Percentiles rank a stretch among this genome's conserved stretches.
phyloP scores from a whole-genome alignment of 208 protist species.

The Acanthamoeba lenticulata region DNA sequence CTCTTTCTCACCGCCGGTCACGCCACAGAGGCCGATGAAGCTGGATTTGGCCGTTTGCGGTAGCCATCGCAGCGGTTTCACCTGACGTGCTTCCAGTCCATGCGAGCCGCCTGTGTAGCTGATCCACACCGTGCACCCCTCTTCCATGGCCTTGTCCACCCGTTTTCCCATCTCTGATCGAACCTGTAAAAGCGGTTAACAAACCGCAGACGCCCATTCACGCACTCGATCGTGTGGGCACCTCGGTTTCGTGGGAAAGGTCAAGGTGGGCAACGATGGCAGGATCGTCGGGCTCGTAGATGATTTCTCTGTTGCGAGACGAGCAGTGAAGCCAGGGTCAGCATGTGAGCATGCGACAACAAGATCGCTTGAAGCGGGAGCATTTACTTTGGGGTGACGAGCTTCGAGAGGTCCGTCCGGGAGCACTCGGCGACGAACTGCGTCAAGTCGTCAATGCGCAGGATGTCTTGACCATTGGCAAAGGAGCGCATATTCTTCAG shows the following conservation, averaged over 20 bases:
- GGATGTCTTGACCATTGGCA: slow-evolving; percentile 43
- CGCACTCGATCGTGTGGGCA: not conserved
- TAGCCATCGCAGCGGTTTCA: not conserved
- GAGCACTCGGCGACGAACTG: slow-evolving; percentile 52
- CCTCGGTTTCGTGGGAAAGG: slow-evolving; percentile 18
- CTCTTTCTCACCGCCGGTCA: not conserved
- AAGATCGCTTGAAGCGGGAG: no score
- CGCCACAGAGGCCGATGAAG: not conserved
- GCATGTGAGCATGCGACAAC: not conserved
- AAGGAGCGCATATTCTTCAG: slow-evolving; percentile 65
- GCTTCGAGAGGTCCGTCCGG: not conserved
- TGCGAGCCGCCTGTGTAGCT: not conserved
- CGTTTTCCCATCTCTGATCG: not conserved
- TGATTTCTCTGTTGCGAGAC: not conserved
- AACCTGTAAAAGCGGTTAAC: not conserved
- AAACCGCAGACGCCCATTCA: no score
- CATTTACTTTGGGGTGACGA: slow-evolving; percentile 29
- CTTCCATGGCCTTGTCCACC: not conserved
- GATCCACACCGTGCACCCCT: not conserved
- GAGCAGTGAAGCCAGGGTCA: not conserved
- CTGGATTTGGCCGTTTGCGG: not conserved
- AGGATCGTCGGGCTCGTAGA: slow-evolving; percentile 5
- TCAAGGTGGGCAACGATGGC: slow-evolving; percentile 2
- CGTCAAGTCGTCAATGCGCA: slow-evolving; percentile 72
- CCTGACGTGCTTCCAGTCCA: not conserved